Conservation (phyloP, 1,139 yeast genomes). For the Taphrina flavorubra region DNA sequence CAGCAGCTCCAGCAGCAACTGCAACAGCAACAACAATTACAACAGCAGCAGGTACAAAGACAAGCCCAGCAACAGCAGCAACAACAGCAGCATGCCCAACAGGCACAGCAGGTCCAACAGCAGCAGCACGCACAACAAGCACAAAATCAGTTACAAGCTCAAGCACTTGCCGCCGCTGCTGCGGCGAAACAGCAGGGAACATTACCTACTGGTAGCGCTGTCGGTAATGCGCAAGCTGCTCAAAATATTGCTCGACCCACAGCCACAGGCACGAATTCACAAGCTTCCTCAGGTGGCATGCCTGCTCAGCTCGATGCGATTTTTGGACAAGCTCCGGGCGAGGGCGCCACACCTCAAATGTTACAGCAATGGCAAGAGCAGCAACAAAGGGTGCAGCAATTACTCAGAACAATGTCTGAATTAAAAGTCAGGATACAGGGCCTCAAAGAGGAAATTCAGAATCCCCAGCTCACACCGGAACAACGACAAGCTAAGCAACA, state of each 20-base stretch:
- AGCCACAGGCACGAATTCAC: background rate
- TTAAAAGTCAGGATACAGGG: constrained; percentile 39
- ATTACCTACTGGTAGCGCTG: background rate
- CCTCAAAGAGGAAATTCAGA: constrained; percentile 22
- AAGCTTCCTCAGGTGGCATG: background rate
- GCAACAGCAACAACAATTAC: constrained; percentile 19
- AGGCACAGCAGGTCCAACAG: constrained; percentile 14
- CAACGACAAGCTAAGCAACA: constrained; percentile 42
- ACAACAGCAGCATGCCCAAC: constrained; percentile 25
- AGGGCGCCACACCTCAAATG: constrained; percentile 35
- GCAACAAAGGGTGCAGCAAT: constrained; percentile 38
- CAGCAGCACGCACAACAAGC: constrained; percentile 33
- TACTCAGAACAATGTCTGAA: constrained; percentile 29
- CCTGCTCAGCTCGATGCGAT: constrained; percentile 35
- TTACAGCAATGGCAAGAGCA: constrained; percentile 41
- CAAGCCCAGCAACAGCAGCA: constrained; percentile 29
- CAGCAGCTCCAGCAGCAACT: constrained; percentile 19
- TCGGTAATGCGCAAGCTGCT: constrained; percentile 3
- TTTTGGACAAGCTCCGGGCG: constrained; percentile 29
- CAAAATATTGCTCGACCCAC: background rate
- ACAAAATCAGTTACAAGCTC: constrained; percentile 9
- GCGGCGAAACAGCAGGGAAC: constrained; percentile 6
- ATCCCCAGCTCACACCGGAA: constrained; percentile 30
- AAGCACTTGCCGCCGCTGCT: constrained; percentile 9
- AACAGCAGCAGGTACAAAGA: constrained; percentile 23